Conservation (phyloP, 805 yeast species). For the Yamadazyma scolyti region DNA sequence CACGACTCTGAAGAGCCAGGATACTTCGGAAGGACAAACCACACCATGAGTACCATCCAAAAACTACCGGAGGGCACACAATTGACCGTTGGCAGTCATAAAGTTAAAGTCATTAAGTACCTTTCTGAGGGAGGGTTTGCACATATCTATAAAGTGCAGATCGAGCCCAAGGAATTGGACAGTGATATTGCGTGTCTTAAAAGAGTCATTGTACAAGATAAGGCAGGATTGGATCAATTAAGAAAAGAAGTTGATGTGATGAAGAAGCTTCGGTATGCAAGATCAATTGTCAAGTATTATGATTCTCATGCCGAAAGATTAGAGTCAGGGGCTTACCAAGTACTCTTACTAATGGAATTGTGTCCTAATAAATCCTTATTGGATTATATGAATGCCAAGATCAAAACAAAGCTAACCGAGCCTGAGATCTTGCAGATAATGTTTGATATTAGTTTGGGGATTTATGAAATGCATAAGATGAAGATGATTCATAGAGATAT, state of each 20-base stretch:
- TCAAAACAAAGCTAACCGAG: constrained; percentile 74
- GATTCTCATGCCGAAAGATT: constrained; percentile 74
- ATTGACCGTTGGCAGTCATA: constrained; percentile 40
- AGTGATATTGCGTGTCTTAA: constrained; percentile 63
- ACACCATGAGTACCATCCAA: no score
- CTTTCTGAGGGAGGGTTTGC: constrained; percentile 70
- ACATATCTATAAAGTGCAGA: constrained; percentile 65
- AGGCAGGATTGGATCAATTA: constrained; percentile 59
- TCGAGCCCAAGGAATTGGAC: constrained; percentile 43
- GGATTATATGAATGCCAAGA: constrained; percentile 85
- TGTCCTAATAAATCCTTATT: constrained; percentile 84
- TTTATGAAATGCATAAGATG: constrained; percentile 79
- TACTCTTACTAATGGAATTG: constrained; percentile 85
- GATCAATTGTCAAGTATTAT: constrained; percentile 62
- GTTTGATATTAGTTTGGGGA: constrained; percentile 75
- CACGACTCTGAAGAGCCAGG: no score
- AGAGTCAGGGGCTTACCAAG: constrained; percentile 57
- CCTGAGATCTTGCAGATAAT: constrained; percentile 77
- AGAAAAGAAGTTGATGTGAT: constrained; percentile 78
- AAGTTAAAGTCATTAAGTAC: constrained; percentile 30
- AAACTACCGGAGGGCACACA: constrained; percentile 36
- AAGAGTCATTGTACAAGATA: constrained; percentile 70
- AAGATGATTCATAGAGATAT: constrained; percentile 88
- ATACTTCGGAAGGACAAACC: no score
- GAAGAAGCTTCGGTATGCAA: constrained; percentile 56